Evolutionary conservation across 305 asterid species (phyloP), one percentile per base, ranked within the genome.

Genomic region (Fraxinus dipetala): DNA sequence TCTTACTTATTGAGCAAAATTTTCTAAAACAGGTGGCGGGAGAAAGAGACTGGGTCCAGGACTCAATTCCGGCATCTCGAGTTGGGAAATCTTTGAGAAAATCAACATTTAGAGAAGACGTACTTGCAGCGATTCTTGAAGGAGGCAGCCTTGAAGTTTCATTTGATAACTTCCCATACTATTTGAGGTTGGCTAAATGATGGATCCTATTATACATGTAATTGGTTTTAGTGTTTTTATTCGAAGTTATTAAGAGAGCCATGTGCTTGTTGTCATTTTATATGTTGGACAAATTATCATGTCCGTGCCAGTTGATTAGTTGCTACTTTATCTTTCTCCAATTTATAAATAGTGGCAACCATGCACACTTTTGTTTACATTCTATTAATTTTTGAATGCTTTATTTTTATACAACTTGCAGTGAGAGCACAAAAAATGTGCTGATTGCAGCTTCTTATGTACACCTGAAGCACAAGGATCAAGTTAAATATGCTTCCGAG

Each of bases 81-180:
- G 83, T 94, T 76, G 94, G 88, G 79, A 86, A 87, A 92, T 90
- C 90, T 72, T 77, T 88, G 6, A 85, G 86, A 83, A 84, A 87
- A 87, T 88, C 91, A 78, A 87, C 85, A 83, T 91, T 93, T 81
- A 90, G 90, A 85, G 96, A 93, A 76, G 93, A 84, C 75, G 85
- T 93, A 80, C 86, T 86, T 81, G 89, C 91, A 24, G 89, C 90
- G 56, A 85, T 94, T 78, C 85, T 91, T 67, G 91, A 91, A 86
- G 95, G 95, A 54, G 89, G 85, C 10, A 82, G 87, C 72, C 74
- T 91, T 36, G 95, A 93, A 34, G 94, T 94, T 87, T 86, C 97
- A 80, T 94, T 93, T 85, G 98, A 94, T 83, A 81, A 90, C 84
- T 94, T 94, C 86, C 98, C 98, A 16, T 94, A 94, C 87, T 93